Base-by-base conservation (phyloP, 331 rosid species). In the Arachis monticola region DNA sequence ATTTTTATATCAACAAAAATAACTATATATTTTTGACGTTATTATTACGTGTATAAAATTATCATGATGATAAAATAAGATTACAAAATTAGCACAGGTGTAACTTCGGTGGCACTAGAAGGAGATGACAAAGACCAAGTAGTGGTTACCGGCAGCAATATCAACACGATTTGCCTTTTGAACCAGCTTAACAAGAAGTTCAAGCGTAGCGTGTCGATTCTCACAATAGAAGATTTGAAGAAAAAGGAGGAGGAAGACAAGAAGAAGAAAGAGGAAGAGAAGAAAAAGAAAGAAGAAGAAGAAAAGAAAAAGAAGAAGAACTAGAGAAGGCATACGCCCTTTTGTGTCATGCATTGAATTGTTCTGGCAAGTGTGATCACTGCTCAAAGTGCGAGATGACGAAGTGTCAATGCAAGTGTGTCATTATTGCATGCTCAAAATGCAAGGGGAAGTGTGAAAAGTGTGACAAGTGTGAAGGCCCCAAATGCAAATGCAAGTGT, bases 61-160 rank as follows among this genome's bases (percentile, higher is more conserved):
- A 22, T 22, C 27, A 22, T 22, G 27, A 38, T 38, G 41, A 3
- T 5, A 3, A 38, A 38, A 38, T 2, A 38, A 38, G 27, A 3
- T 38, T 38, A 38, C 11, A 46, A 6, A 46, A 46, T 46, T 46
- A 6, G 0, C 4, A 22, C 67, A 83, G 87, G 87, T 50, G 85
- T 84, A 55, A 80, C 65, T 10, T 27, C 85, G 7, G 87, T 84
- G 41, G 17, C 87, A 7, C 10, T 84, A 0, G 85, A 77, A 12
- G 87, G 87, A 6, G 83, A 80, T 0, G 68, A 53, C 0, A 68
- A 38, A 1, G 83, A 84, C 10, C 6, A 6, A 0, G 56, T 84
- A 50, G 71, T 57, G 1, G 85, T 69, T 6, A 77, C 7, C 0
- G 87, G 87, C 0, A 76, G 48, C 10, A 13, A 76, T 3, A 73